phyloP scores from a whole-genome alignment of 139 green algal genomes.

The Asterochloris sp. region DNA sequence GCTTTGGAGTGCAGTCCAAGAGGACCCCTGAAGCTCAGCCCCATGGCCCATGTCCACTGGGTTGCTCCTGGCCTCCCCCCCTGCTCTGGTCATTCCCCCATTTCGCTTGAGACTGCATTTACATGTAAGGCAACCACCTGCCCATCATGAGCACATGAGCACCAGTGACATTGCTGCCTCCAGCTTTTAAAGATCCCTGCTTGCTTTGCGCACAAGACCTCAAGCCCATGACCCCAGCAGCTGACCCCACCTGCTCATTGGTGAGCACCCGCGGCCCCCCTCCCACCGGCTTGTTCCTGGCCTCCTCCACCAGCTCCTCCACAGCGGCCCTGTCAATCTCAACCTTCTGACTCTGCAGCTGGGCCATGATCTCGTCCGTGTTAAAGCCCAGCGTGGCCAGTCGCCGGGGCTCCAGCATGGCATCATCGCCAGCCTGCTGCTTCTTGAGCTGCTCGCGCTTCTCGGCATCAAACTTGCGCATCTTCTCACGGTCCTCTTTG shows the following conservation, averaged over 20 bases:
- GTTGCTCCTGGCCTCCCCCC: too few relatives aligned
- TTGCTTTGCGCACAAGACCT: too few relatives aligned
- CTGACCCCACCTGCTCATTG: too few relatives aligned
- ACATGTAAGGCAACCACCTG: too few relatives aligned
- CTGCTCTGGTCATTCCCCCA: too few relatives aligned
- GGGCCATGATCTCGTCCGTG: constrained; percentile 8
- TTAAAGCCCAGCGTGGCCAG: constrained; percentile 34
- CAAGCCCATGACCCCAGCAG: background rate
- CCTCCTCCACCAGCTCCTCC: constrained; percentile 16
- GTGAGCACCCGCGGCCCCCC: background rate
- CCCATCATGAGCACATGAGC: too few relatives aligned
- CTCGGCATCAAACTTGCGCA: constrained; percentile 35
- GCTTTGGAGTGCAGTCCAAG: too few relatives aligned
- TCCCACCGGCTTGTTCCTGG: constrained; percentile 2
- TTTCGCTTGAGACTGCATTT: too few relatives aligned
- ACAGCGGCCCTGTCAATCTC: background rate
- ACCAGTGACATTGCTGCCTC: too few relatives aligned
- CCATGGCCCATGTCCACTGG: too few relatives aligned
- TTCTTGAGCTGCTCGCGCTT: constrained; percentile 19
- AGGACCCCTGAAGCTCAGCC: too few relatives aligned
- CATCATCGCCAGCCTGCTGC: constrained; percentile 27
- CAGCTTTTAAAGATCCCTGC: background rate
- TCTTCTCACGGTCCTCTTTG: constrained; percentile 50
- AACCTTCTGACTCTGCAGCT: constrained; percentile 19
- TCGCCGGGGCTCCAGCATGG: constrained; percentile 20